Percentiles rank a stretch among this genome's conserved stretches.
phyloP scores from a whole-genome alignment of 2,329 filamentous ascomycete genomes.

The Leptosphaerulina australis region DNA sequence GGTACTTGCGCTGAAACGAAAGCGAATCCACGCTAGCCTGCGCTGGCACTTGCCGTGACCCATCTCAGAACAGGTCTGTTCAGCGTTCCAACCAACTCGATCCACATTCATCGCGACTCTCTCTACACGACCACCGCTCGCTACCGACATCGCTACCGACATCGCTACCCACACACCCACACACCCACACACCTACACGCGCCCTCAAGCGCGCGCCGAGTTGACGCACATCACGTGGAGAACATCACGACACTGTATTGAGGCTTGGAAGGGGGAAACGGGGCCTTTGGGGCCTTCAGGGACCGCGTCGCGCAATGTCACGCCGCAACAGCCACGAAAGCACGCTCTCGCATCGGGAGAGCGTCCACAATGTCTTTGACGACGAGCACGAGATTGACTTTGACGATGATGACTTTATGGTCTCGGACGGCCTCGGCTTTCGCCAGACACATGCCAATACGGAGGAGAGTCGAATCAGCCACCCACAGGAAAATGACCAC shows the following conservation, averaged over 20 bases:
- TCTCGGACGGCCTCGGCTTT: conserved; percentile 54
- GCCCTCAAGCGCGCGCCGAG: conserved; percentile 22
- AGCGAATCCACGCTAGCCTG: conserved; percentile 3
- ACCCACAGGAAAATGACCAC: conserved; percentile 31
- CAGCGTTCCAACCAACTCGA: conserved; percentile 13
- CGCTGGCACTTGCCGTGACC: conserved; percentile 33
- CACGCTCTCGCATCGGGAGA: conserved; percentile 36
- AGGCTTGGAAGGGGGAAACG: conserved; percentile 32
- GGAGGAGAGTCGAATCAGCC: conserved; percentile 21
- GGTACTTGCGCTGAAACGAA: conserved; percentile 39
- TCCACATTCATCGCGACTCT: conserved; percentile 28
- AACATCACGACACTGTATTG: conserved; percentile 25
- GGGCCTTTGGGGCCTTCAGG: conserved; percentile 39
- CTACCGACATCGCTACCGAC: conserved; percentile 27
- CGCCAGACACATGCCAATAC: conserved; percentile 46
- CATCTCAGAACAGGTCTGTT: conserved; percentile 21
- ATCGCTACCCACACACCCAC: conserved; percentile 21
- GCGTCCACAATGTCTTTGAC: conserved; percentile 54
- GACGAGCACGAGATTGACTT: conserved; percentile 55
- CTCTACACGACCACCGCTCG: conserved; percentile 28
- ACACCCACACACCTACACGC: conserved; percentile 20
- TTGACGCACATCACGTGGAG: conserved; percentile 17
- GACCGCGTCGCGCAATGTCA: conserved; percentile 47
- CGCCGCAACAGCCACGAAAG: conserved; percentile 44
- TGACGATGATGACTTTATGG: conserved; percentile 51